Evolutionary conservation across 2,329 filamentous ascomycete genomes (phyloP).

Genomic region (Cordyceps sp.): DNA sequence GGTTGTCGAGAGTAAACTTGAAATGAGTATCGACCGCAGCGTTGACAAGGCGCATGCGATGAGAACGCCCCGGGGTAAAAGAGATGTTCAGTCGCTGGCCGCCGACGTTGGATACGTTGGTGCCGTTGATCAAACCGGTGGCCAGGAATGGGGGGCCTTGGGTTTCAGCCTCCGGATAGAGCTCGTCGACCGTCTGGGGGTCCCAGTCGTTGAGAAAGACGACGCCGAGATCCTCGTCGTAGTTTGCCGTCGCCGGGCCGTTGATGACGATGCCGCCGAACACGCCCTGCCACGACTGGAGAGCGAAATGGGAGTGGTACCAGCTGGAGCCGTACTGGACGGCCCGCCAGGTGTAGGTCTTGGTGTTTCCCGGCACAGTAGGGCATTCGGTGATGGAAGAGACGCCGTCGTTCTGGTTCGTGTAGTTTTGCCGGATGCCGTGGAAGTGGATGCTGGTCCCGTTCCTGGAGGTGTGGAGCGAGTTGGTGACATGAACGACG

Average conservation of each 20-base stretch:
- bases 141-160: slow-evolving; percentile 11
- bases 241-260: slow-evolving; percentile 39
- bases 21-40: slow-evolving; percentile 23
- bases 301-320: slow-evolving; percentile 44
- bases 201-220: slow-evolving; percentile 44
- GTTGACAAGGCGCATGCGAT: slow-evolving; percentile 32
- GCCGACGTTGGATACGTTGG: slow-evolving; percentile 19
- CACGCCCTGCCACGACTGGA: slow-evolving; percentile 35
- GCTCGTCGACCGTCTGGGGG: slow-evolving; percentile 23
- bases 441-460: slow-evolving; percentile 49
- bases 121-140: slow-evolving; percentile 29
- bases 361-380: slow-evolving; percentile 29
- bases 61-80: slow-evolving; percentile 23
- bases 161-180: slow-evolving; percentile 7
- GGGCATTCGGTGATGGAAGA: slow-evolving; percentile 31
- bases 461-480: slow-evolving; percentile 22
- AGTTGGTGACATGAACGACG: slow-evolving; percentile 36
- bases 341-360: slow-evolving; percentile 40
- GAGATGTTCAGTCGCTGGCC: slow-evolving; percentile 16
- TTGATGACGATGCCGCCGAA: slow-evolving; percentile 45
- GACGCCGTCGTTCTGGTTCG: slow-evolving; percentile 40
- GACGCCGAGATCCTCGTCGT: slow-evolving; percentile 46
- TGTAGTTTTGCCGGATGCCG: slow-evolving; percentile 39
- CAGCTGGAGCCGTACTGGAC: slow-evolving; percentile 37
- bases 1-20: slow-evolving; percentile 37